A percentile compares a stretch with the other conserved stretches of the same genome.
Evolutionary conservation across 352 stramenopile species (phyloP).

Genomic region (Phytophthora capsici): DNA sequence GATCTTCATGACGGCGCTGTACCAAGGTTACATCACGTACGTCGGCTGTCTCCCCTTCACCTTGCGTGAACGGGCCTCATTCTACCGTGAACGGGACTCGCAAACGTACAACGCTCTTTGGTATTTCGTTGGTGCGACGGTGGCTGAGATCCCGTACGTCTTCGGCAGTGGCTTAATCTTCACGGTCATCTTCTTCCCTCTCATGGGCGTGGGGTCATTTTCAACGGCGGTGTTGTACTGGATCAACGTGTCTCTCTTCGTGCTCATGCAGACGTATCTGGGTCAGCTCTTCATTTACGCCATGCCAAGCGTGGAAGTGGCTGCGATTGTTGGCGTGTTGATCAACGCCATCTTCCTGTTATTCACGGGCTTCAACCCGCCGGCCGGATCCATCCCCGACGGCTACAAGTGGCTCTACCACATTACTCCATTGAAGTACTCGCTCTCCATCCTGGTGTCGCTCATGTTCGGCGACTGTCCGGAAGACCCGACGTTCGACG

Average conservation of each 20-base stretch:
- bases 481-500: constrained; percentile 33
- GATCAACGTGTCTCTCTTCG: constrained; percentile 33
- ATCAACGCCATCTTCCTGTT: constrained; percentile 67
- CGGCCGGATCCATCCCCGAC: constrained; percentile 40
- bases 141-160: constrained; percentile 59
- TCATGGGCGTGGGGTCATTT: constrained; percentile 37
- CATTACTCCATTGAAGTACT: constrained; percentile 44
- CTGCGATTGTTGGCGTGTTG: constrained; percentile 37
- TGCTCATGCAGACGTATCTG: constrained; percentile 50
- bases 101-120: constrained; percentile 78
- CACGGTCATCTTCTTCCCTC: constrained; percentile 16
- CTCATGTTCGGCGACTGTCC: constrained; percentile 37
- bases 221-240: constrained; percentile 29
- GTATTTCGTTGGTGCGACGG: constrained; percentile 67
- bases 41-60: constrained; percentile 70
- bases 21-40: constrained; percentile 70
- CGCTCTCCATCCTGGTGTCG: constrained; percentile 31
- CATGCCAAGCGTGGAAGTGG: constrained; percentile 42
- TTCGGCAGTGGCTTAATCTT: constrained; percentile 25
- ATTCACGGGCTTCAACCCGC: constrained; percentile 68
- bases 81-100: constrained; percentile 59
- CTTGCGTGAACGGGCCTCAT: constrained; percentile 77
- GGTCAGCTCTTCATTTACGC: constrained; percentile 34
- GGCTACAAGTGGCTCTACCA: constrained; percentile 60
- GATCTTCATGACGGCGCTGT: constrained; percentile 76